Evolutionary conservation across 805 yeast genomes (phyloP), one percentile per base, ranked within the genome.

Genomic region (Candida arabinofermentans): DNA sequence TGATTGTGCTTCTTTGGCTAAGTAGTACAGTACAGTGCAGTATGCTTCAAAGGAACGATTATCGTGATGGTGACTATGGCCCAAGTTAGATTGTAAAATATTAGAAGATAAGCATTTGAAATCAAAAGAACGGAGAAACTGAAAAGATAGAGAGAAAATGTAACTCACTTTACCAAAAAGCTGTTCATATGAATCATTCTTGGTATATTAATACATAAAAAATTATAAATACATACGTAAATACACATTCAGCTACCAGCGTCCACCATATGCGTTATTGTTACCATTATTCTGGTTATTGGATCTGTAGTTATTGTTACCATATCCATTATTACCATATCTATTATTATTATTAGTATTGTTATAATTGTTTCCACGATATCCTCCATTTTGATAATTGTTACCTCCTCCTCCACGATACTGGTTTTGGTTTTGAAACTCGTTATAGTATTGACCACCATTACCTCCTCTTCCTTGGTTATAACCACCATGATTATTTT

Each of bases 361-460:
- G 37, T 59, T 55, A 35, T 51, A 53, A 27, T 51, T 37, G 9
- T 47, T 41, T 10, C 42, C 40, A 10, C 37, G 37, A 27, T 51
- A 39, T 8, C 48, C 43, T 13, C 42, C 40, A 10, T 34, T 27
- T 9, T 33, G 14, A 21, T 42, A 24, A 14, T 32, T 30, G 19
- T 37, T 7, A 37, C 24, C 30, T 12, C 32, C 32, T 14, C 14
- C 14, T 4, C 32, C 22, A 13, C 36, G 34, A 16, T 45, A 40
- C 21, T 44, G 42, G 34, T 52, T 42, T 17, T 36, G 43, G 27
- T 46, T 40, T 36, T 42, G 43, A 46, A 41, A 40, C 38, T 54
- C 43, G 16, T 51, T 46, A 23, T 59, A 46, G 14, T 49, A 36
- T 39, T 50, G 39, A 41, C 47, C 27, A 23, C 44, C 40, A 35